Evolutionary conservation across 805 yeast genomes (phyloP).

Genomic region (Candida awuae): DNA sequence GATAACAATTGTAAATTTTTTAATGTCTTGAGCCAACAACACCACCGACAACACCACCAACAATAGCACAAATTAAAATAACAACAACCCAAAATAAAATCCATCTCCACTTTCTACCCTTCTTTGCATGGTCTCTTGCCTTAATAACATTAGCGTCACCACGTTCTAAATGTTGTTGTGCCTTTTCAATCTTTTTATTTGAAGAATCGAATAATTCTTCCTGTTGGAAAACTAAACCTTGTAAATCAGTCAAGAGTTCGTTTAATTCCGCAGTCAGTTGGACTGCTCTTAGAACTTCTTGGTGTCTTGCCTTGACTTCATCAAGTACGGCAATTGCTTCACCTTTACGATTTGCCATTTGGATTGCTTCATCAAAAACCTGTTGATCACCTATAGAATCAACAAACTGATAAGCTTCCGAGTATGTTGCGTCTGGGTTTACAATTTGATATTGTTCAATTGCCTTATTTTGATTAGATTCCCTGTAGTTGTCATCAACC

Average conservation of each 20-base stretch:
- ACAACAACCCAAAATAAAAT: constrained; percentile 67
- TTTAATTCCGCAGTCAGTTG: constrained; percentile 93
- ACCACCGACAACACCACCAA: constrained; percentile 61
- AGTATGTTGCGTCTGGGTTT: constrained; percentile 76
- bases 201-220: constrained; percentile 79
- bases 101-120: constrained; percentile 85
- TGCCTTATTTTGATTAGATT: constrained; percentile 78
- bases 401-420: constrained; percentile 76
- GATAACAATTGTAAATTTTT: no score
- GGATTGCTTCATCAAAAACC: constrained; percentile 86
- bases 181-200: constrained; percentile 70
- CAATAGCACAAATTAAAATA: constrained; percentile 53
- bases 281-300: constrained; percentile 89
- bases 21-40: constrained; percentile 31
- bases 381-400: constrained; percentile 83
- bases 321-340: constrained; percentile 93
- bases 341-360: constrained; percentile 81
- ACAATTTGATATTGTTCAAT: constrained; percentile 89
- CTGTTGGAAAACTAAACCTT: constrained; percentile 91
- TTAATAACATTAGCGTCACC: constrained; percentile 91
- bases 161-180: constrained; percentile 85
- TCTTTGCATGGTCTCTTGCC: constrained; percentile 81
- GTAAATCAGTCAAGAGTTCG: constrained; percentile 93
- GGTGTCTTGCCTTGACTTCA: constrained; percentile 94
- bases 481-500: constrained; percentile 80